These are phyloP conservation scores for Sugiyamaella boreocaroliniensis DNA, from an alignment of 805 yeast genomes.

Conservation along the genomic window DNA sequence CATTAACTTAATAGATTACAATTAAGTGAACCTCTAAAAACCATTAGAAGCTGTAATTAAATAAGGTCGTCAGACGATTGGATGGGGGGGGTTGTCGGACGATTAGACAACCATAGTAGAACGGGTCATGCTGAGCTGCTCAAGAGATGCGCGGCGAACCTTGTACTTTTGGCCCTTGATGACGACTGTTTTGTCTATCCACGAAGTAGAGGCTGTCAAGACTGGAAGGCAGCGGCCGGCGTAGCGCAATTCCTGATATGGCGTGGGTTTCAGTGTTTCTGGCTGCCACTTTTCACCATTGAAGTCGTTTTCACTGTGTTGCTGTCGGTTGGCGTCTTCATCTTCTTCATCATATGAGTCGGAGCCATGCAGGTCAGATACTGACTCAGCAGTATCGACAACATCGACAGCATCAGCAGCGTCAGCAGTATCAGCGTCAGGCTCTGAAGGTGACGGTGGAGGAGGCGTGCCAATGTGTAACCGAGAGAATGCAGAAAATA, in stretches of 20 bases:
- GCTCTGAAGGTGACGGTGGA: no score
- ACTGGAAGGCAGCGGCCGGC: constrained; percentile 22
- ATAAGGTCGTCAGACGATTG: no score
- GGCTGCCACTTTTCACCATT: constrained; percentile 18
- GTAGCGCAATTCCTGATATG: constrained; percentile 13
- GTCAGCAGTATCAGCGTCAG: no score
- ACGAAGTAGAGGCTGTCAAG: constrained; percentile 19
- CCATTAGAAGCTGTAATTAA: no score
- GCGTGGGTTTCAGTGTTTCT: constrained; percentile 2
- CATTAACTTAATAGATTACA: background rate
- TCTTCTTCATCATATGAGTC: constrained; percentile 13
- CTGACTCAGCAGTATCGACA: no score
- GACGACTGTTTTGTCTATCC: constrained; percentile 22
- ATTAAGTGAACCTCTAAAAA: background rate
- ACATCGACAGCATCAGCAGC: no score
- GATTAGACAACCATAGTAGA: background rate
- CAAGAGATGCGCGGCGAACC: constrained; percentile 5
- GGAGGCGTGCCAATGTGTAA: background rate
- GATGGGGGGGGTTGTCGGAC: background rate
- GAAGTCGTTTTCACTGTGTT: constrained; percentile 5
- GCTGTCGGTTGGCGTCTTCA: constrained; percentile 2
- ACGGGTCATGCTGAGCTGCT: background rate
- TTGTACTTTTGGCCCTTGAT: constrained; percentile 17
- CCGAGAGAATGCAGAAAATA: background rate
- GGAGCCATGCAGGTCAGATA: background rate